A percentile compares a stretch with the other conserved stretches of the same genome.
phyloP scores from a whole-genome alignment of 1,139 yeast genomes.

The Kurtzmaniella quercitrusa region DNA sequence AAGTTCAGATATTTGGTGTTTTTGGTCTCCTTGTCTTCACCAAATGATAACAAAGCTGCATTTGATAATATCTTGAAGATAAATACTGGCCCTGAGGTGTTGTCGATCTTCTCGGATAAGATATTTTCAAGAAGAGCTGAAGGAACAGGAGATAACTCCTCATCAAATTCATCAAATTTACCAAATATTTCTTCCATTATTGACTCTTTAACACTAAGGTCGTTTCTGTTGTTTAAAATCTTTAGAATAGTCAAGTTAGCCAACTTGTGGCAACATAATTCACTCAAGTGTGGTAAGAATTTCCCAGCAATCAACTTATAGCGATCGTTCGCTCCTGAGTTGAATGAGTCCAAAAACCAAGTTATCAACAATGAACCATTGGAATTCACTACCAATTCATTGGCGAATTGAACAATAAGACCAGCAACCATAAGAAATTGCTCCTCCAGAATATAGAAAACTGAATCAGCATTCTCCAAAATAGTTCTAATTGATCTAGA shows the following conservation, averaged over 20 bases:
- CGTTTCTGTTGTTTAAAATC: slow-evolving; percentile 67
- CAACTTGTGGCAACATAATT: slow-evolving; percentile 76
- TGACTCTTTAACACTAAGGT: slow-evolving; percentile 54
- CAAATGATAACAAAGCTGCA: slow-evolving; percentile 43
- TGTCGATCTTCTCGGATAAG: slow-evolving; percentile 46
- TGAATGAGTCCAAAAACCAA: slow-evolving; percentile 91
- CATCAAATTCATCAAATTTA: slow-evolving; percentile 25
- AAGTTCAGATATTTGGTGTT: slow-evolving; percentile 51
- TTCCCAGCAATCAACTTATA: slow-evolving; percentile 40
- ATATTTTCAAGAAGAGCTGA: slow-evolving; percentile 39
- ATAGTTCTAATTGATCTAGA: slow-evolving; percentile 94
- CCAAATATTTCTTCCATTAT: slow-evolving; percentile 69
- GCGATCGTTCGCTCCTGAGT: slow-evolving; percentile 27
- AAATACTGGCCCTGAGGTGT: slow-evolving; percentile 78
- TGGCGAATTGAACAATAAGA: slow-evolving; percentile 73
- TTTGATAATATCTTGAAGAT: slow-evolving; percentile 72
- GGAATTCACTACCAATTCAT: slow-evolving; percentile 74
- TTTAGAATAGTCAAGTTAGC: slow-evolving; percentile 83
- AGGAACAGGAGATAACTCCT: slow-evolving; percentile 19
- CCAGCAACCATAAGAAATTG: slow-evolving; percentile 77
- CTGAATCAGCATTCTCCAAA: slow-evolving; percentile 57
- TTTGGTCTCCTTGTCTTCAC: slow-evolving; percentile 26
- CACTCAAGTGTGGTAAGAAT: slow-evolving; percentile 58
- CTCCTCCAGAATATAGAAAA: slow-evolving; percentile 51
- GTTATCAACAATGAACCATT: slow-evolving; percentile 89